Base-by-base conservation (phyloP, 805 yeast species). In the Schwanniomyces occidentalis region DNA sequence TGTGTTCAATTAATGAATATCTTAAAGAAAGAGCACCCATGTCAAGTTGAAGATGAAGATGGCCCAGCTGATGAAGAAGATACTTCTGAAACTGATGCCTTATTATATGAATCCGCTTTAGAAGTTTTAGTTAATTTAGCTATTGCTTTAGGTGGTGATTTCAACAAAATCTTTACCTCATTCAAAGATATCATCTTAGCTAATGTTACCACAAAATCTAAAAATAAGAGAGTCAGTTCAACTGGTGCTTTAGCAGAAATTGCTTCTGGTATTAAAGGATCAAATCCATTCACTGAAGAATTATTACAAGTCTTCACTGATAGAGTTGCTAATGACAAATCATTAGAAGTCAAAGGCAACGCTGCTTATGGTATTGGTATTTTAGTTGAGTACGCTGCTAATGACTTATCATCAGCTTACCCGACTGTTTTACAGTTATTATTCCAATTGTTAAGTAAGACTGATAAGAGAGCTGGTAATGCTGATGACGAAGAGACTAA, bases 291-390 rank as follows among this genome's bases (percentile, higher is more conserved):
- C 65, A 63, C 81, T 24, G 76, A 78, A 44, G 87, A 84, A 45
- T 68, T 93, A 54, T 65, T 88, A 52, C 78, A 81, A 56, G 69
- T 82, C 24, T 83, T 93, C 56, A 69, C 76, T 32, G 73, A 78
- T 40, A 80, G 83, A 46, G 71, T 91, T 42, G 74, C 83, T 37
- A 79, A 80, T 54, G 89, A 85, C 57, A 78, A 78, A 52, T 83
- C 93, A 10, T 70, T 85, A 44, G 95, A 88, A 56, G 97, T 88
- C 40, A 84, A 91, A 65, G 90, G 96, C 51, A 86, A 89, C 50
- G 91, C 97, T 34, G 96, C 97, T 12, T 93, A 88, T 59, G 99
- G 98, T 71, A 80, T 86, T 48, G 99, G 99, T 51, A 63, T 89
- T 41, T 63, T 89, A 41, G 61, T 80, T 41, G 78, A 76, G 52